These are phyloP conservation scores for Knoxia roxburghii DNA, from an alignment of 257 asterid species.

Conservation along the genomic window DNA sequence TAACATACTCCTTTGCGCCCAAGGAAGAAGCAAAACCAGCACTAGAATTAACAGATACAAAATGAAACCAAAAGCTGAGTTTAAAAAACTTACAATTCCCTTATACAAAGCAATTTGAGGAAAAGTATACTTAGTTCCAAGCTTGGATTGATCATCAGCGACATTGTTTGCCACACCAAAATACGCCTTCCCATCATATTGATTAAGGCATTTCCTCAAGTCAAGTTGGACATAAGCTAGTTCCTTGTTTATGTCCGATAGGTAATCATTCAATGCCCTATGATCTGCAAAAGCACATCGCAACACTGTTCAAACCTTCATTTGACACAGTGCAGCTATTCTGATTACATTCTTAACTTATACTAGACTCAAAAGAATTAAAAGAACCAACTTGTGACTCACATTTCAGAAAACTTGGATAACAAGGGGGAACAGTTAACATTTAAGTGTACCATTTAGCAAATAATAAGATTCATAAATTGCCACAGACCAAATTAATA, in stretches of 20 bases:
- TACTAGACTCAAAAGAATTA: background rate
- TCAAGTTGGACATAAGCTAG: conserved; percentile 67
- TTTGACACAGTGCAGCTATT: background rate
- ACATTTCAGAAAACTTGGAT: background rate
- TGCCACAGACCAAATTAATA: background rate
- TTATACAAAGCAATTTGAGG: conserved; percentile 91
- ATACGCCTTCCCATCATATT: conserved; percentile 61
- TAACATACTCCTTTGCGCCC: too few species aligned
- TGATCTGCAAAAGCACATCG: conserved; percentile 27
- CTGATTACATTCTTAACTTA: background rate
- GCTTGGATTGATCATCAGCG: conserved; percentile 78
- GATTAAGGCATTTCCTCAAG: conserved; percentile 70
- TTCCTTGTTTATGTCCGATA: conserved; percentile 61
- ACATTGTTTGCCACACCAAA: conserved; percentile 85
- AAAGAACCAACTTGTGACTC: background rate
- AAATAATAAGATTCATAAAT: background rate
- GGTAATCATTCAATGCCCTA: conserved; percentile 46
- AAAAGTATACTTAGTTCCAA: conserved; percentile 75
- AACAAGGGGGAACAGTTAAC: background rate
- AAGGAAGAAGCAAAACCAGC: too few species aligned
- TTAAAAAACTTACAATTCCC: conserved; percentile 61
- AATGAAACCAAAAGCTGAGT: background rate
- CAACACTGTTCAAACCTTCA: background rate
- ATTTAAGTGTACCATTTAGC: background rate
- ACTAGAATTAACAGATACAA: background rate